A percentile compares a stretch with the other conserved stretches of the same genome.
These are phyloP conservation scores for Fomitopsis palustris DNA, from an alignment of 1,284 basidiomycete genomes.

Conservation along the genomic window DNA sequence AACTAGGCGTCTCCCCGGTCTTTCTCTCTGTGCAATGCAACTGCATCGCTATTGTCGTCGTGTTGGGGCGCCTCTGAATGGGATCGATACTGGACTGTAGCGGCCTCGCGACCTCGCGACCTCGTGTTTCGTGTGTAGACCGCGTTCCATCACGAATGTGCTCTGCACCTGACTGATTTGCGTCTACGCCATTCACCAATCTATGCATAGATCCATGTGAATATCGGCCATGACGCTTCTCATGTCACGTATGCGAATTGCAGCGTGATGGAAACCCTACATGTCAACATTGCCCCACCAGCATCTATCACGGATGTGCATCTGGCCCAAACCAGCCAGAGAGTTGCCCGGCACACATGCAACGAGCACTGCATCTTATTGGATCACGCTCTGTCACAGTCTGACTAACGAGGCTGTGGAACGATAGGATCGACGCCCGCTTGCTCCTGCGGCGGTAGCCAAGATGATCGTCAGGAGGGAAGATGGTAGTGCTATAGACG, in stretches of 20 bases:
- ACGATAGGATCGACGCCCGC: constrained; percentile 79
- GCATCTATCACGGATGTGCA: too few species aligned
- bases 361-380: neutral
- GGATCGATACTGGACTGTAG: neutral
- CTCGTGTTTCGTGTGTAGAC: neutral
- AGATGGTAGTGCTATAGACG: constrained; percentile 67
- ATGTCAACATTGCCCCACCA: too few species aligned
- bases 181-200: neutral
- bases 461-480: constrained; percentile 72
- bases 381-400: neutral
- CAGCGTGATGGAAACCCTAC: too few species aligned
- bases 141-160: neutral
- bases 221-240: too few species aligned
- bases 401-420: constrained; percentile 8
- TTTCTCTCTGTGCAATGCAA: neutral
- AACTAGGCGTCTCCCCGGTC: too few species aligned
- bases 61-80: neutral
- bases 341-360: neutral
- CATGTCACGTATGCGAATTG: too few species aligned
- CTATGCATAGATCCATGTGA: too few species aligned
- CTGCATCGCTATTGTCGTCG: neutral
- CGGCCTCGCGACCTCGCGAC: neutral
- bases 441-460: constrained; percentile 86
- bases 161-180: neutral
- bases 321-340: too few species aligned